Evolutionary conservation across 306 rosid genomes (phyloP).

Genomic region (Castanea mollissima): DNA sequence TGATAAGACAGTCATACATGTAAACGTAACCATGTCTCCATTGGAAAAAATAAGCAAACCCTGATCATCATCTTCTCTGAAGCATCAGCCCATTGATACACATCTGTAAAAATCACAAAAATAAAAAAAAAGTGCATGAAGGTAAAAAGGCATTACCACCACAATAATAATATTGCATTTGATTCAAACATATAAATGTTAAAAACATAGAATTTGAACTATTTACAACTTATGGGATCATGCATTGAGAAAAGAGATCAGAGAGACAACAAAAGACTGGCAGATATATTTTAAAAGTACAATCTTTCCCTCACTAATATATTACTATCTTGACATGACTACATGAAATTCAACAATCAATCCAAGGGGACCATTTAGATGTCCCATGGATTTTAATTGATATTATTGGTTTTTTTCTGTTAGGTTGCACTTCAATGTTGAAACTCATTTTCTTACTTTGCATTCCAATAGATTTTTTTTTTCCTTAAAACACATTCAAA

Average conservation of each 20-base stretch:
- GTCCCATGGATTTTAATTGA: not conserved
- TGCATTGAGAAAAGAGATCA: not conserved
- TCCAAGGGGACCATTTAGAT: not conserved
- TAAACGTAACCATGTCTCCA: slow-evolving; percentile 72
- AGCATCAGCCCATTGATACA: slow-evolving; percentile 82
- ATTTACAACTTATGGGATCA: not conserved
- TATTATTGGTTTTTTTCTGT: not conserved
- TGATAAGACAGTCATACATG: slow-evolving; percentile 41
- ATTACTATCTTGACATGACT: not conserved
- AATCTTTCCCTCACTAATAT: not conserved
- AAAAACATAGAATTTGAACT: not conserved
- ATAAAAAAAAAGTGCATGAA: slow-evolving; percentile 5
- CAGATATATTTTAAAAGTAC: not conserved
- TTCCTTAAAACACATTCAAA: not conserved
- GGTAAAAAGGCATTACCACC: not conserved
- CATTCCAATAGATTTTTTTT: not conserved
- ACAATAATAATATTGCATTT: not conserved
- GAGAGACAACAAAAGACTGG: not conserved
- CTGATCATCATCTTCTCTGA: slow-evolving; percentile 75
- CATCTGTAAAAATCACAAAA: slow-evolving; percentile 54
- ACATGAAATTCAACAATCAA: not conserved
- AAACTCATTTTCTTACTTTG: not conserved
- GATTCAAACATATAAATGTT: not conserved
- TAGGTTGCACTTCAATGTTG: not conserved
- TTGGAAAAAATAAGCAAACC: slow-evolving; percentile 77